Evolutionary conservation across 2,329 filamentous ascomycete genomes (phyloP), one percentile per base, ranked within the genome.

Genomic region (Iodosphaeria phyllophila): DNA sequence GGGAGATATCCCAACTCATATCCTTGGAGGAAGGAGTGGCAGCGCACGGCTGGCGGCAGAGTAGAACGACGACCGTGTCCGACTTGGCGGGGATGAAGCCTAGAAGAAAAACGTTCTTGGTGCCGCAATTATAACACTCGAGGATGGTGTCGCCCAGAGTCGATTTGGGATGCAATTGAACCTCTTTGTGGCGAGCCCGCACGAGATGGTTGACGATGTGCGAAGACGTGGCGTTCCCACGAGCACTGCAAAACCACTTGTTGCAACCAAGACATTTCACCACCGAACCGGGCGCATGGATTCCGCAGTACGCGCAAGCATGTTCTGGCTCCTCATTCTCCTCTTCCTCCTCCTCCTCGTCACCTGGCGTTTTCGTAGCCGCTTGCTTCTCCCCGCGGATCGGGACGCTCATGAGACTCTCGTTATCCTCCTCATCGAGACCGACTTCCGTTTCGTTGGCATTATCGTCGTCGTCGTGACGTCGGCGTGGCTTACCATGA

Each of bases 161-260:
- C 11, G 89, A 95, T 37, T 75, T 73, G 6, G 89, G 86, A 48
- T 98, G 89, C 28, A 98, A 70, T 50, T 93, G 86, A 26, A 98
- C 89, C 56, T 98, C 91, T 60, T 95, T 98, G 59, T 98, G 89
- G 34, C 89, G 77, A 35, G 91, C 86, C 42, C 91, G 78, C 31
- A 98, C 89, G 17, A 98, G 70, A 46, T 98, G 89, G 50, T 95
- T 95, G 54, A 98, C 82, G 40, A 98, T 95, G 47, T 98, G 89
- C 17, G 86, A 92, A 14, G 86, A 93, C 25, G 80, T 92, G 11
- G 84, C 84, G 51, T 93, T 98, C 37, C 89, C 86, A 42, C 86
- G 79, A 31, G 86, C 84, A 51, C 84, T 95, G 55, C 89, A 98
- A 50, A 98, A 98, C 89, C 89, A 98, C 48, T 95, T 98, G 58